Conservation (phyloP, 805 yeast genomes). For the Metschnikowia arizonensis region DNA sequence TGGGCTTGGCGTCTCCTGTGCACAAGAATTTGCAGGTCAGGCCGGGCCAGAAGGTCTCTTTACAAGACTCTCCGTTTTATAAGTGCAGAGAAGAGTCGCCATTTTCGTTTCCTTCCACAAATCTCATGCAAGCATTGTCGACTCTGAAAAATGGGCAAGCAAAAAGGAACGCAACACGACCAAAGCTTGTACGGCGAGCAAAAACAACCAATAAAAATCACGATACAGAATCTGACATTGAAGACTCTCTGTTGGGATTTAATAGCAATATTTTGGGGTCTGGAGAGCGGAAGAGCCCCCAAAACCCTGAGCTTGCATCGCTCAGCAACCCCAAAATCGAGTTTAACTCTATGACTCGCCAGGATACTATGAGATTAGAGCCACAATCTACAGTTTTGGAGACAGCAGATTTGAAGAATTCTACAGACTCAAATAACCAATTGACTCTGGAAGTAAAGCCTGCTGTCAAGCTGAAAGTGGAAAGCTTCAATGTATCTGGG, state of each 20-base stretch:
- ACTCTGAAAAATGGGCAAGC: too few species aligned
- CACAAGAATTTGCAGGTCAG: background rate
- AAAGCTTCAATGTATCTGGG: background rate
- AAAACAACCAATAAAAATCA: background rate
- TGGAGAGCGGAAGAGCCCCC: background rate
- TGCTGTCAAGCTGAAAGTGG: background rate
- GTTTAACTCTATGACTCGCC: background rate
- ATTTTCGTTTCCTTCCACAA: background rate
- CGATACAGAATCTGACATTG: background rate
- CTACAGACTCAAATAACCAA: background rate
- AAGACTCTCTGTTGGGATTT: background rate
- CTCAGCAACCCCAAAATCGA: background rate
- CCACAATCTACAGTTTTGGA: background rate
- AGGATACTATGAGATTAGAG: background rate
- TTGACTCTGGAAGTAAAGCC: background rate
- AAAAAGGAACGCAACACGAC: background rate
- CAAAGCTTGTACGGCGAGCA: background rate
- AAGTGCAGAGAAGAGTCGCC: constrained; percentile 9
- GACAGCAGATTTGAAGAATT: background rate
- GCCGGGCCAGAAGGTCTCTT: constrained; percentile 37
- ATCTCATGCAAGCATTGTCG: too few species aligned
- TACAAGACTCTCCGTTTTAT: constrained; percentile 37
- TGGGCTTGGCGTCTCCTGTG: constrained; percentile 2
- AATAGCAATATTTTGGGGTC: background rate
- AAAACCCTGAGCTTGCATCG: background rate